Conservation (phyloP, 2,329 filamentous ascomycete species). For the Rhinocladiella mackenziei region DNA sequence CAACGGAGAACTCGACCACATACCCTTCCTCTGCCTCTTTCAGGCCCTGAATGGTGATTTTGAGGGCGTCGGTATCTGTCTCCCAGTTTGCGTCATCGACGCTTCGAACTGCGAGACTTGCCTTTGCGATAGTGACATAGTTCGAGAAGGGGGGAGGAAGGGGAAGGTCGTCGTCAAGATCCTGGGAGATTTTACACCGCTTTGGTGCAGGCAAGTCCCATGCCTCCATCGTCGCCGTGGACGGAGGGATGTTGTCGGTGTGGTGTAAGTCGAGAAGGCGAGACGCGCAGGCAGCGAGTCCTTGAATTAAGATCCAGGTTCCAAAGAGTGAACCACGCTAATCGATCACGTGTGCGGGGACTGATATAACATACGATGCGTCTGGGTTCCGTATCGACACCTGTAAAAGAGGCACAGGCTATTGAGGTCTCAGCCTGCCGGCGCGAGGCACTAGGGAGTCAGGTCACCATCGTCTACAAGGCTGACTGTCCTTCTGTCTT, state of each 20-base stretch:
- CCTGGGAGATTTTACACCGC: slow-evolving; percentile 7
- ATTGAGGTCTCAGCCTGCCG: too few relatives aligned
- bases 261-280: not conserved
- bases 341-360: slow-evolving; percentile 11
- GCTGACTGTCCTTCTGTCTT: too few relatives aligned
- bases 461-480: too few relatives aligned
- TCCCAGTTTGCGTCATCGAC: not conserved
- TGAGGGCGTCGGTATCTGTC: not conserved
- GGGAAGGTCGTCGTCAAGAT: not conserved
- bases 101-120: not conserved
- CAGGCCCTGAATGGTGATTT: slow-evolving; percentile 9
- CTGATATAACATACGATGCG: too few relatives aligned
- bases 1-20: slow-evolving; percentile 8
- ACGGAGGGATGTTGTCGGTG: not conserved
- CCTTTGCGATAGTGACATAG: slow-evolving; percentile 14
- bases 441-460: too few relatives aligned
- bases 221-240: slow-evolving; percentile 7
- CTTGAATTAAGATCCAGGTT: too few relatives aligned
- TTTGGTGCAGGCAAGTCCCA: slow-evolving; percentile 8
- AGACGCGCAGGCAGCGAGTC: not conserved
- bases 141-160: slow-evolving; percentile 12
- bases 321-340: too few relatives aligned
- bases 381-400: too few relatives aligned
- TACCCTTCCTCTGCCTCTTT: not conserved
- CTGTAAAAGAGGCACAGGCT: too few relatives aligned